These are phyloP conservation scores for Penicillium expansum DNA, from an alignment of 2,329 filamentous ascomycete genomes.

Conservation along the genomic window DNA sequence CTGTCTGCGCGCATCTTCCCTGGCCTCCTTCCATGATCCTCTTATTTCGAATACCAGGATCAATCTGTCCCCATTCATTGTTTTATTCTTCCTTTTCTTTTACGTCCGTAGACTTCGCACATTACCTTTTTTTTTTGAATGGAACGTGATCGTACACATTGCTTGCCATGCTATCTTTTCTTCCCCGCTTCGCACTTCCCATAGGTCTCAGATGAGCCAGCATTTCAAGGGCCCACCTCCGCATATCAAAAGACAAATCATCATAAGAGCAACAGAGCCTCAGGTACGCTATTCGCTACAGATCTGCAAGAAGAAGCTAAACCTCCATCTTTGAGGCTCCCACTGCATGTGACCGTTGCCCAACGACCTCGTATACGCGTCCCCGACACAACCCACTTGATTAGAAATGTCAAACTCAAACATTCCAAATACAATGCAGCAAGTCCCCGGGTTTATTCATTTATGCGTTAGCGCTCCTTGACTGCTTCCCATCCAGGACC, in stretches of 20 bases:
- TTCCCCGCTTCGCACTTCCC: neutral
- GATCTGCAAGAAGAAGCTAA: neutral
- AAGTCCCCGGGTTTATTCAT: neutral
- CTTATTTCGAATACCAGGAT: neutral
- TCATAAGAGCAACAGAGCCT: neutral
- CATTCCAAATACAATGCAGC: neutral
- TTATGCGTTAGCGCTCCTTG: neutral
- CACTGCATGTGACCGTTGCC: neutral
- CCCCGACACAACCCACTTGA: neutral
- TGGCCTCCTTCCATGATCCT: neutral
- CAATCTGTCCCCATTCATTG: neutral
- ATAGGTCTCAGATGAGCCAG: neutral
- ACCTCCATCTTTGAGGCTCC: neutral
- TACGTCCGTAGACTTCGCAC: neutral
- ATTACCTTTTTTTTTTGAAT: neutral
- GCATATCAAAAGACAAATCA: neutral
- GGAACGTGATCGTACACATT: constrained; percentile 1
- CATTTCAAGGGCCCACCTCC: neutral
- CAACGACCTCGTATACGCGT: neutral
- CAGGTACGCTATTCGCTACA: neutral
- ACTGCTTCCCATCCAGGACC: neutral
- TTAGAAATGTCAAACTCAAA: neutral
- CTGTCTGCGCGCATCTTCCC: constrained; percentile 1
- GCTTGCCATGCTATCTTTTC: neutral
- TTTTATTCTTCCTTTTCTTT: neutral